Base-by-base conservation (phyloP, 2,329 filamentous ascomycete species). In the Cercospora brassicicola region DNA sequence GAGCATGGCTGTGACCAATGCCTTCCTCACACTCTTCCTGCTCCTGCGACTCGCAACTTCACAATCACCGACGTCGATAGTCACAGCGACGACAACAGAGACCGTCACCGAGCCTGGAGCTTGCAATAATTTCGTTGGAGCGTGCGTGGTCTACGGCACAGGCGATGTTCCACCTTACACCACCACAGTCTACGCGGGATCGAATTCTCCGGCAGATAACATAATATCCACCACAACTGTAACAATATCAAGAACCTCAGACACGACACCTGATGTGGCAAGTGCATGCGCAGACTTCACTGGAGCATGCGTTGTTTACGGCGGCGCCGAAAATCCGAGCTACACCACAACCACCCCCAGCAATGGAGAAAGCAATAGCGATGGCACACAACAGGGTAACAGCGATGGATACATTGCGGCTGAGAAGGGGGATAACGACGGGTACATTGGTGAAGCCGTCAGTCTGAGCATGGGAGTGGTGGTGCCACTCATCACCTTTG, bases 261-360 rank as follows among this genome's bases (percentile, higher is more conserved):
- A 36, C 28, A 48, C 67, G 2, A 66, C 66, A 42, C 60, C 60
- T 3, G 61, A 53, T 5, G 67, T 15, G 5, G 45, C 31, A 9
- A 66, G 64, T 7, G 69, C 69, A n/a, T 71, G 69, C 61, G 62
- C 66, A 28, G 59, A 65, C 15, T 70, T 65, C 62, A 62, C 39
- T 10, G 69, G 71, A 56, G 71, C 71, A 15, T 73, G 71, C 59
- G 68, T 73, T 1, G 69, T 71, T 3, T 73, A 73, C 33, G 69
- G 67, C 30, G 59, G 42, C 30, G 60, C 59, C 10, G 45, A 36
- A 56, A 60, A 59, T 42, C 59, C 60, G 56, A 28, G 36, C 26
- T 48, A 63, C 48, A 64, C 62, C 9, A 69, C 67, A 11, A 65
- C 64, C 23, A 33, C 23, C 31, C 31, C 31, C 33, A 60, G 33